Conservation (phyloP, 1,139 yeast species). For the Protomyces gravidus region DNA sequence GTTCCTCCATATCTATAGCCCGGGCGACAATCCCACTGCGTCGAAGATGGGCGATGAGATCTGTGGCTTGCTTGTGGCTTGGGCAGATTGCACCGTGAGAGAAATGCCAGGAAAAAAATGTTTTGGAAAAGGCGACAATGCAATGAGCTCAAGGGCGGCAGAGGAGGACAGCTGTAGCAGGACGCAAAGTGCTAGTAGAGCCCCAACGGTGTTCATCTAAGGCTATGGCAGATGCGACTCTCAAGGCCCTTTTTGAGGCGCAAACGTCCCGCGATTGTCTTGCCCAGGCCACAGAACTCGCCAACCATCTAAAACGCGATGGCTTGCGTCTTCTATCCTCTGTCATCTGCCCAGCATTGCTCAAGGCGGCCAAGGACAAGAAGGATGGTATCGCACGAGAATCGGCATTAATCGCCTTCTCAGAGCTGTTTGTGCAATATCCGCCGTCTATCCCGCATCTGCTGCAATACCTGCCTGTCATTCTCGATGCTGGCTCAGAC, state of each 20-base stretch:
- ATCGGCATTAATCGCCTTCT: slow-evolving; percentile 28
- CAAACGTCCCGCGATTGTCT: slow-evolving; percentile 25
- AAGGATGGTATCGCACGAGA: slow-evolving; percentile 29
- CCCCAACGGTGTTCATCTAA: neutral
- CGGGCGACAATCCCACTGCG: no score
- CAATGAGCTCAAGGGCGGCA: no score
- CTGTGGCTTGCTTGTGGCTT: no score
- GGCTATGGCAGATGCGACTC: slow-evolving; percentile 19
- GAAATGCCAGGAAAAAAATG: neutral
- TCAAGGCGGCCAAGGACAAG: slow-evolving; percentile 23
- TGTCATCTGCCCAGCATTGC: slow-evolving; percentile 21
- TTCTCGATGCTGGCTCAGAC: slow-evolving; percentile 61
- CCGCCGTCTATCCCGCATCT: slow-evolving; percentile 24
- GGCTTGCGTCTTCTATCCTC: slow-evolving; percentile 8
- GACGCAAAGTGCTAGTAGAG: no score
- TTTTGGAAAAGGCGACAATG: no score
- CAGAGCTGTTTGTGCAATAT: slow-evolving; percentile 12
- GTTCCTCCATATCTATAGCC: no score
- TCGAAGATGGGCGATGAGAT: no score
- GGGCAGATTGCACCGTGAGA: neutral
- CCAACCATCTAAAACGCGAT: slow-evolving; percentile 16
- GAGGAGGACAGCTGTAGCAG: no score
- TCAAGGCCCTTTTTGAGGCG: slow-evolving; percentile 17
- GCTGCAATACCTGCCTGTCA: slow-evolving; percentile 44
- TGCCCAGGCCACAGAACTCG: slow-evolving; percentile 16